Percentiles rank a stretch among this genome's conserved stretches.
These are phyloP conservation scores for Boletus bicolor DNA, from an alignment of 768 basidiomycete genomes.

Conservation along the genomic window DNA sequence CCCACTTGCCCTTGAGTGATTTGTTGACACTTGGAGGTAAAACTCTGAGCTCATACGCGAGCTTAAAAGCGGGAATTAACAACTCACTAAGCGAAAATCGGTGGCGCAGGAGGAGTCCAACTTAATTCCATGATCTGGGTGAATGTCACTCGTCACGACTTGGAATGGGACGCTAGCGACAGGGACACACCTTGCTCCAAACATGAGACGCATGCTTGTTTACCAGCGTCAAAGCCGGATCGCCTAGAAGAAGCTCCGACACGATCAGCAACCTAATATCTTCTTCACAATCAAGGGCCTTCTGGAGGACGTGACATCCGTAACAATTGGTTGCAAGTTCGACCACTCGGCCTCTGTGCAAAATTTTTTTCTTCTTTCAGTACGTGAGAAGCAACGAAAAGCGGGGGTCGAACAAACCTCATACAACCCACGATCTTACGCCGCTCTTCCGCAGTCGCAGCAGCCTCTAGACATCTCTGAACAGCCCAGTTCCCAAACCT, in stretches of 20 bases:
- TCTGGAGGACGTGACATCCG: conserved; percentile 86
- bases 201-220: conserved; percentile 92
- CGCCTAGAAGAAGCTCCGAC: conserved; percentile 77
- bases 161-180: not conserved
- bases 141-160: conserved; percentile 5
- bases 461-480: conserved; percentile 81
- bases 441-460: conserved; percentile 68
- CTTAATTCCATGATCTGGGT: conserved; percentile 86
- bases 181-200: conserved; percentile 71
- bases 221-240: conserved; percentile 81
- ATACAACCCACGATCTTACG: conserved; percentile 84
- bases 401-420: conserved; percentile 48
- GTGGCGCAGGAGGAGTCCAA: conserved; percentile 84
- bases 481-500: conserved; percentile 95
- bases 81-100: conserved; percentile 81
- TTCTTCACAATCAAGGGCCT: conserved; percentile 88
- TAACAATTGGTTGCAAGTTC: conserved; percentile 88
- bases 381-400: conserved; percentile 6
- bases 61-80: not conserved
- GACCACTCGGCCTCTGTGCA: conserved; percentile 69
- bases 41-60: not conserved
- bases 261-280: conserved; percentile 81
- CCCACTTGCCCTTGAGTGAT: conserved; percentile 86
- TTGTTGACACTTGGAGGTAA: conserved; percentile 65
- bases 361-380: not conserved